Percentiles rank a stretch among this genome's conserved stretches.
Conservation (phyloP, 164 flowering plant genomes). For the Stephania yunnanensis region DNA sequence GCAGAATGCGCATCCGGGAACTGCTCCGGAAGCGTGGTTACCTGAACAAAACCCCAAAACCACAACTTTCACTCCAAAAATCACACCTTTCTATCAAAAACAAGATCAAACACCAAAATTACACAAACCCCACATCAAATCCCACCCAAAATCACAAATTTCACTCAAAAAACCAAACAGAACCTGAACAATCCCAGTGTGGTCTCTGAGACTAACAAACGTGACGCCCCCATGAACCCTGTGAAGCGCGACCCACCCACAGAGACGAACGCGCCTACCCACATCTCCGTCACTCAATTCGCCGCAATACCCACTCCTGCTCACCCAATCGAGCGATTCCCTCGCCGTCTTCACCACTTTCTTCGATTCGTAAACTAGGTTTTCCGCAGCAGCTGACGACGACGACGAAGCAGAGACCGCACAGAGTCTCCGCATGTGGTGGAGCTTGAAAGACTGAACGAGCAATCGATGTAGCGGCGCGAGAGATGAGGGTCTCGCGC, state of each 20-base stretch:
- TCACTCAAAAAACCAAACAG: neutral
- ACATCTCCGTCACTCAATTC: constrained; percentile 51
- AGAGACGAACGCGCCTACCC: constrained; percentile 68
- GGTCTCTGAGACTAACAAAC: constrained; percentile 82
- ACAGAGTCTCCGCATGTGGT: constrained; percentile 1
- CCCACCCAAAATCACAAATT: neutral
- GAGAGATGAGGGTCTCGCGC: constrained; percentile 17
- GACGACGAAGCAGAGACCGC: constrained; percentile 18
- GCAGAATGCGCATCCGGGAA: constrained; percentile 70
- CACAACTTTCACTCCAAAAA: neutral
- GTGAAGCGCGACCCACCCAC: constrained; percentile 98
- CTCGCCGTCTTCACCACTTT: constrained; percentile 9
- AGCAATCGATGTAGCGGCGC: constrained; percentile 7
- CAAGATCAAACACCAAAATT: neutral
- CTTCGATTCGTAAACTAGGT: constrained; percentile 20
- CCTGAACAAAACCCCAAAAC: constrained; percentile 24
- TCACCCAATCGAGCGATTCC: constrained; percentile 62
- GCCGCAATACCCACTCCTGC: constrained; percentile 60
- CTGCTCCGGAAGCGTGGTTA: constrained; percentile 73
- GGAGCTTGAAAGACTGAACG: constrained; percentile 15
- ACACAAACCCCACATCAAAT: neutral
- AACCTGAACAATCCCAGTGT: constrained; percentile 86
- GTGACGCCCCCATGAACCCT: constrained; percentile 88
- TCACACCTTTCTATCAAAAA: neutral
- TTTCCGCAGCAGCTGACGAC: constrained; percentile 25